Conservation (phyloP, 2,329 filamentous ascomycete species). For the Aspergillus sp. region DNA sequence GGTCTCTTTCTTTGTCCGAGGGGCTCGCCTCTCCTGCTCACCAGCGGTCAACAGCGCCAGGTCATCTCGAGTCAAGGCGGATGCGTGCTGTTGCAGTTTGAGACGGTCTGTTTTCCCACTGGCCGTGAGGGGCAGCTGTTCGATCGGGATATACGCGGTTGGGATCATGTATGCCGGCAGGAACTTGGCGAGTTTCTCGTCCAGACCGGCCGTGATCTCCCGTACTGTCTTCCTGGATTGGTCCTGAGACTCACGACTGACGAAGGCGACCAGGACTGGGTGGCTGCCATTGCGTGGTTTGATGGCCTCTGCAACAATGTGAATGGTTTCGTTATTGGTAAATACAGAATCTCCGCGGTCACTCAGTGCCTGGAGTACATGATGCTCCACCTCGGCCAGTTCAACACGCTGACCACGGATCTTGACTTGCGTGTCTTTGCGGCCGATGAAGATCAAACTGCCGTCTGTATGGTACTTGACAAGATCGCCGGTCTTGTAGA, state of each 20-base stretch:
- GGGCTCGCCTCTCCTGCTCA: too few species aligned
- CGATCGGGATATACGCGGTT: not conserved
- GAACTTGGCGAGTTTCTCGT: too few species aligned
- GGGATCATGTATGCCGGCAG: not conserved
- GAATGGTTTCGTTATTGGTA: too few species aligned
- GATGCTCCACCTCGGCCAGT: conserved; percentile 20
- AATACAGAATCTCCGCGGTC: too few species aligned
- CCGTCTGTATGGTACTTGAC: conserved; percentile 20
- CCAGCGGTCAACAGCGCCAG: too few species aligned
- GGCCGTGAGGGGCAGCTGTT: not conserved
- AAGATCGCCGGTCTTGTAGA: conserved; percentile 31
- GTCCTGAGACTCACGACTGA: not conserved
- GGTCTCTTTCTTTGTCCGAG: too few species aligned
- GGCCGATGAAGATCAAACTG: conserved; percentile 7
- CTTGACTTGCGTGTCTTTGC: conserved; percentile 15
- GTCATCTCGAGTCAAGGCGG: not conserved
- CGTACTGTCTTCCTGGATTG: too few species aligned
- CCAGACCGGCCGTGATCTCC: too few species aligned
- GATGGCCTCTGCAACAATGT: too few species aligned
- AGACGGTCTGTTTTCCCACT: not conserved
- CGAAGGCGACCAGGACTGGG: not conserved
- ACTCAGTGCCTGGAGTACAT: too few species aligned
- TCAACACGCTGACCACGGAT: conserved; percentile 25
- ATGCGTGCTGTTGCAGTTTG: not conserved
- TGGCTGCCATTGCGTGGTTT: not conserved